These are phyloP conservation scores for Pseudogymnoascus sp. DNA, from an alignment of 2,329 filamentous ascomycete species.

Conservation along the genomic window DNA sequence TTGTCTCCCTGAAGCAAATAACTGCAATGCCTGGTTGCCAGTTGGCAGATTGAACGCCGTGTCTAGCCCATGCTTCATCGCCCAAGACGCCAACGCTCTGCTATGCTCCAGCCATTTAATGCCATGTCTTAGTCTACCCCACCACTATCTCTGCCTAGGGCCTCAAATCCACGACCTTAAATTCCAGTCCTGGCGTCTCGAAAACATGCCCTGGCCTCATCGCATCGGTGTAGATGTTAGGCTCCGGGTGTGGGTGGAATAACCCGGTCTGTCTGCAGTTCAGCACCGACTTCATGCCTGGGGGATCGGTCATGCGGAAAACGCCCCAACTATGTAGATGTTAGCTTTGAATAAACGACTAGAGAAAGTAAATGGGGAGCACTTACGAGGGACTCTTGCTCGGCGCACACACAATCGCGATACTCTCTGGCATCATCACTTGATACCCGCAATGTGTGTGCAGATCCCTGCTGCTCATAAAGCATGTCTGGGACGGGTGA, in stretches of 20 bases:
- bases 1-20: neutral
- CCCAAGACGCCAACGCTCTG: slow-evolving; percentile 17
- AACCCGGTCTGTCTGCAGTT: slow-evolving; percentile 70
- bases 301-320: slow-evolving; percentile 88
- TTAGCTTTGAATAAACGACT: slow-evolving; percentile 9
- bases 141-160: slow-evolving; percentile 17
- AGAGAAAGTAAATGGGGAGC: neutral
- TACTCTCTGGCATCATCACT: slow-evolving; percentile 91
- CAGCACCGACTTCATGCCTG: slow-evolving; percentile 78
- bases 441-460: slow-evolving; percentile 95
- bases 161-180: slow-evolving; percentile 61
- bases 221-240: slow-evolving; percentile 36
- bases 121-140: neutral
- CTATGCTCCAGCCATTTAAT: slow-evolving; percentile 7
- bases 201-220: slow-evolving; percentile 51
- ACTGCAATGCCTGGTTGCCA: neutral
- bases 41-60: slow-evolving; percentile 5
- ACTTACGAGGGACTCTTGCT: slow-evolving; percentile 68
- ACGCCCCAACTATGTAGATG: slow-evolving; percentile 64
- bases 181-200: slow-evolving; percentile 50
- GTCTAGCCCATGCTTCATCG: neutral
- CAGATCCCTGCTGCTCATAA: slow-evolving; percentile 90
- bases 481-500: slow-evolving; percentile 92
- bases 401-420: slow-evolving; percentile 94
- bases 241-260: slow-evolving; percentile 66